Percentiles rank a stretch among this genome's conserved stretches.
Evolutionary conservation across 768 basidiomycete species (phyloP).

Genomic region (Kwoniella europaea): DNA sequence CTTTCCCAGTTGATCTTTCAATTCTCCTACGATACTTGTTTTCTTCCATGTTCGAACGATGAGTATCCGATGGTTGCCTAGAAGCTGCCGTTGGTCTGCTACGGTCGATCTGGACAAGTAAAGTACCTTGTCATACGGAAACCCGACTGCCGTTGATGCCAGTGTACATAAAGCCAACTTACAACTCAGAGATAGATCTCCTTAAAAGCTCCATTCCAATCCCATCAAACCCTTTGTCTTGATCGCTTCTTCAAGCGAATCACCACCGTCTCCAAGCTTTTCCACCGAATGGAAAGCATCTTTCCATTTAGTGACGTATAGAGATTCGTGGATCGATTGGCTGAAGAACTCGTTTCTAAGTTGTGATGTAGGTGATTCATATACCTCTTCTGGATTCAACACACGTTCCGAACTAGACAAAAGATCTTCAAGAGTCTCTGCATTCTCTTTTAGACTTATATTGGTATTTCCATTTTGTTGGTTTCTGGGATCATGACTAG

Average conservation of each 20-base stretch:
- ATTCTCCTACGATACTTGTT: background rate
- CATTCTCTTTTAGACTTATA: background rate
- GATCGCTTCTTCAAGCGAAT: background rate
- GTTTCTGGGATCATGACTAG: background rate
- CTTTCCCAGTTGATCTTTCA: background rate
- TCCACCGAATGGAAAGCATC: background rate
- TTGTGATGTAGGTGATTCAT: background rate
- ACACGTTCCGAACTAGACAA: background rate
- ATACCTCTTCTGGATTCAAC: background rate
- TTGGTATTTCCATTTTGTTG: background rate
- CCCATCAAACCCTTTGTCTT: background rate
- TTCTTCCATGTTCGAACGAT: background rate
- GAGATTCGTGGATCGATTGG: background rate
- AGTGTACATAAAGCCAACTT: background rate
- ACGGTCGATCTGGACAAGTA: background rate
- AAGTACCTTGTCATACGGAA: background rate
- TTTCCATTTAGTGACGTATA: background rate
- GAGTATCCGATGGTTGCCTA: background rate
- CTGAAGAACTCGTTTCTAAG: background rate
- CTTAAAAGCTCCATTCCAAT: background rate
- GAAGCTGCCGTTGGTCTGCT: background rate
- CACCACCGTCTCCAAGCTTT: background rate
- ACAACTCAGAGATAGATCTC: background rate
- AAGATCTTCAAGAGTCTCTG: background rate
- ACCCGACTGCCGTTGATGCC: too few species aligned